Evolutionary conservation across 768 basidiomycete genomes (phyloP).

Genomic region (Lactarius quietus): DNA sequence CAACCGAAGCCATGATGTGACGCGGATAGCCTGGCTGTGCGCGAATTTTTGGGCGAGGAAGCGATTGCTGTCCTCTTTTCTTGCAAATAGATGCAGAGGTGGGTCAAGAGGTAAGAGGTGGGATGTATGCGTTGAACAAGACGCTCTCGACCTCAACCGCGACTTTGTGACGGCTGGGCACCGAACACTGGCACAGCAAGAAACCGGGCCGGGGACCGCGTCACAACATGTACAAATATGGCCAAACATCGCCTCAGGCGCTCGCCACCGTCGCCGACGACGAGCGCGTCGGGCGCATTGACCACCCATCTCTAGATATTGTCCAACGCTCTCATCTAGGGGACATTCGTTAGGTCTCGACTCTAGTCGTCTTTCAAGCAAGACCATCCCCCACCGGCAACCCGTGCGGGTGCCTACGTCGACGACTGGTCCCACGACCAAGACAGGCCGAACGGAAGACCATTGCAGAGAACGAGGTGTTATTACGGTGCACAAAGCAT

Average conservation of each 20-base stretch:
- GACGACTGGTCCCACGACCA: constrained; percentile 6
- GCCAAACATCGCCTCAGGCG: constrained; percentile 23
- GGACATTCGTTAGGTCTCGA: neutral
- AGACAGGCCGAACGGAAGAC: constrained; percentile 6
- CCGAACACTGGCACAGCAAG: neutral
- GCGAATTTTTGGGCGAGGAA: neutral
- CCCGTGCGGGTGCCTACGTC: neutral
- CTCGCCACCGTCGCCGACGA: constrained; percentile 26
- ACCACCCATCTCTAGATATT: constrained; percentile 9
- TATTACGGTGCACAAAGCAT: neutral
- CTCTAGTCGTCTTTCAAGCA: neutral
- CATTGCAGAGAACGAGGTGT: neutral
- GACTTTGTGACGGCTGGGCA: neutral
- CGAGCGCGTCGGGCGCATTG: constrained; percentile 27
- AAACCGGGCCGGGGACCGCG: constrained; percentile 10
- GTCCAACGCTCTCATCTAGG: neutral
- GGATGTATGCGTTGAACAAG: neutral
- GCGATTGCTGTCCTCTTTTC: neutral
- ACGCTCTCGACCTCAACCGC: neutral
- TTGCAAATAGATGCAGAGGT: neutral
- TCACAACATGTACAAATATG: constrained; percentile 21
- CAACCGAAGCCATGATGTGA: constrained; percentile 7
- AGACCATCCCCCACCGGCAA: neutral
- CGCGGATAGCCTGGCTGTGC: neutral
- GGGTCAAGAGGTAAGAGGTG: neutral